Conservation (phyloP, 1,284 basidiomycete genomes). For the Cystobasidium sp. region DNA sequence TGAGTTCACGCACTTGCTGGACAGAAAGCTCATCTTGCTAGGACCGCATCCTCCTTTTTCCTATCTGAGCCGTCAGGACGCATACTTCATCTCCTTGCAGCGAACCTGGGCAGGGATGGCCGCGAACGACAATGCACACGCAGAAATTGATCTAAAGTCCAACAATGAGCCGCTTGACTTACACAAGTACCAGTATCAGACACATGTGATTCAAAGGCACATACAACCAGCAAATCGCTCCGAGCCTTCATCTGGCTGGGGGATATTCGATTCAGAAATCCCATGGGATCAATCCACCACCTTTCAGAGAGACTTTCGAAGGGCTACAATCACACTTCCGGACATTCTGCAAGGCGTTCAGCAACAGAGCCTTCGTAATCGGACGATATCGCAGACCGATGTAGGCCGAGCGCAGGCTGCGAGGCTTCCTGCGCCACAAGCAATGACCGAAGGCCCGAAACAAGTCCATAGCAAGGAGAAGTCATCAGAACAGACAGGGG, state of each 20-base stretch:
- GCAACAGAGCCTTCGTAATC: neutral
- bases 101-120: slow-evolving; percentile 1
- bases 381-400: neutral
- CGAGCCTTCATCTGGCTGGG: neutral
- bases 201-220: neutral
- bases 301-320: slow-evolving; percentile 18
- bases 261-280: slow-evolving; percentile 10
- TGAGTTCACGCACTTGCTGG: too few species aligned
- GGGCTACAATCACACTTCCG: neutral
- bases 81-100: neutral
- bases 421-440: neutral
- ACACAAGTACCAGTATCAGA: neutral
- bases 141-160: neutral
- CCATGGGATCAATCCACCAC: slow-evolving; percentile 3
- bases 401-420: neutral
- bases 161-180: slow-evolving; percentile 14
- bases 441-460: neutral
- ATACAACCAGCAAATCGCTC: neutral
- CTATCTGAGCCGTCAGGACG: neutral
- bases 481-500: neutral
- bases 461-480: neutral
- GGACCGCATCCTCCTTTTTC: neutral
- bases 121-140: neutral
- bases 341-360: neutral
- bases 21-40: neutral